Percentiles rank a stretch among this genome's conserved stretches.
phyloP scores from a whole-genome alignment of 768 basidiomycete genomes.

The Podaxis carcinomalis region DNA sequence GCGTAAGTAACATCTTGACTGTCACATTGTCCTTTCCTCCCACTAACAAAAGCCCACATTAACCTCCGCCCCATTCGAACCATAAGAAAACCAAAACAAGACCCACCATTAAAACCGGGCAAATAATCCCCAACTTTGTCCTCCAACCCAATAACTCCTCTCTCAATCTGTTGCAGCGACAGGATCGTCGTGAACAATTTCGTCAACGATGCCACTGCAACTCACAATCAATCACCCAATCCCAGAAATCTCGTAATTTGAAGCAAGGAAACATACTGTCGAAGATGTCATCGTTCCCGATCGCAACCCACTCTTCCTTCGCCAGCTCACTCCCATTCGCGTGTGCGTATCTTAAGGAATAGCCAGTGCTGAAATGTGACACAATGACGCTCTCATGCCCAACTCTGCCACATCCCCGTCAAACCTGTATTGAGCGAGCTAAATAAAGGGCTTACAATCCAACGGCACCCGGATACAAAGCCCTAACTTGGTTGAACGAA shows the following conservation, averaged over 20 bases:
- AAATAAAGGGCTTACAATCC: conserved; percentile 17
- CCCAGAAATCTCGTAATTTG: not conserved
- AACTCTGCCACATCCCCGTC: conserved; percentile 9
- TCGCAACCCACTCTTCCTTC: conserved; percentile 12
- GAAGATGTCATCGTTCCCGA: conserved; percentile 20
- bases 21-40: conserved; percentile 24
- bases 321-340: conserved; percentile 20
- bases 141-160: conserved; percentile 16
- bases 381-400: conserved; percentile 21
- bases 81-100: not conserved
- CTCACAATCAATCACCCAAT: not conserved
- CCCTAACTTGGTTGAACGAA: conserved; percentile 17
- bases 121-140: conserved; percentile 19
- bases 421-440: not conserved
- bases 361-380: conserved; percentile 23
- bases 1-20: conserved; percentile 24
- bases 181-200: conserved; percentile 25
- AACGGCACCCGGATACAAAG: conserved; percentile 23
- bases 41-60: conserved; percentile 8
- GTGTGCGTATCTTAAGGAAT: conserved; percentile 18
- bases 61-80: not conserved
- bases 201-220: conserved; percentile 25
- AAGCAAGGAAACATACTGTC: conserved; percentile 18
- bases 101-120: conserved; percentile 21
- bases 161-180: conserved; percentile 23